Conservation (phyloP, 169 alveolate species). For the Amoebophrya sp. region DNA sequence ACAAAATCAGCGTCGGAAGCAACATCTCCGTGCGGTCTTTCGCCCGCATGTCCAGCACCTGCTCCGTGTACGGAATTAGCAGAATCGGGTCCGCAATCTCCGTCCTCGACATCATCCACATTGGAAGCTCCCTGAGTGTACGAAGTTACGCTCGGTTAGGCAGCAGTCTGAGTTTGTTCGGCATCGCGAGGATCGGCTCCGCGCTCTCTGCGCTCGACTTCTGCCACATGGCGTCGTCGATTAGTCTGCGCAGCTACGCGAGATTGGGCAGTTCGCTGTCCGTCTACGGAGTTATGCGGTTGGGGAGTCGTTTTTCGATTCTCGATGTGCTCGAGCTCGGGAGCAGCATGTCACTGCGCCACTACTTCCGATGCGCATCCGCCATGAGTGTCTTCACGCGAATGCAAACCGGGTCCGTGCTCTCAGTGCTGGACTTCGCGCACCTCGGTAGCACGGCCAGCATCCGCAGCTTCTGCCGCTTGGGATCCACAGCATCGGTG, state of each 20-base stretch:
- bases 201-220: not conserved
- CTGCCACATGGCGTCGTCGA: not conserved
- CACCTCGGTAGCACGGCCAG: conserved; percentile 9
- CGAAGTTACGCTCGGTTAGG: not conserved
- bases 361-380: not conserved
- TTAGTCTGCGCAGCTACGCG: conserved; percentile 20
- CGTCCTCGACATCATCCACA: not conserved
- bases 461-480: not conserved
- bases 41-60: conserved; percentile 26
- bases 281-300: not conserved
- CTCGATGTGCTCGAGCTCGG: not conserved
- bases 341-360: not conserved
- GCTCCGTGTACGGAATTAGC: not conserved
- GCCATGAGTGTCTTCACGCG: not conserved
- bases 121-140: not conserved
- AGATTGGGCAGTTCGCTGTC: not conserved
- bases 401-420: not conserved
- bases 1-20: not conserved
- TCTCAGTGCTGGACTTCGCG: not conserved
- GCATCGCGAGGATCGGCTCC: not conserved
- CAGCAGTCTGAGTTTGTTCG: not conserved
- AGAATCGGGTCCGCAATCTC: not conserved
- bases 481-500: not conserved
- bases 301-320: not conserved
- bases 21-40: not conserved